Evolutionary conservation across 225 moss, liverwort and hornwort species (phyloP).

Genomic region (Polytrichum commune): DNA sequence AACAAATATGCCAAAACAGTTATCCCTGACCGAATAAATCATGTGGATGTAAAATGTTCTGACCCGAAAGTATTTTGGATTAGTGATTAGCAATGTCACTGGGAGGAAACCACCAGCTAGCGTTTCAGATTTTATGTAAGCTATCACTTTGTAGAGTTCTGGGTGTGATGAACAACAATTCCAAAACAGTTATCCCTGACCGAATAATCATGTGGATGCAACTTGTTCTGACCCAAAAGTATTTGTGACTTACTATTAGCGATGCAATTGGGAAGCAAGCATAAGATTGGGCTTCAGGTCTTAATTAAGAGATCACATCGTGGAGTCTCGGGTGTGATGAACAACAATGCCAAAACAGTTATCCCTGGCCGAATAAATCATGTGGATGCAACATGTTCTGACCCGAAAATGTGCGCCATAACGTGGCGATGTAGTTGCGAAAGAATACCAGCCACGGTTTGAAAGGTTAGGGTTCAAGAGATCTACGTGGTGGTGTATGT

Average conservation of each 20-base stretch:
- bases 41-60: not conserved
- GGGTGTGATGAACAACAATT: not conserved
- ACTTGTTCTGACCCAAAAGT: not conserved
- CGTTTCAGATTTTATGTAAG: not conserved
- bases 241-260: no score
- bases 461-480: no score
- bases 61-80: not conserved
- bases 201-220: not conserved
- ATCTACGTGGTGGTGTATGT: no score
- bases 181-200: constrained; percentile 1
- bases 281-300: no score
- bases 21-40: not conserved
- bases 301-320: no score
- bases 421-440: no score
- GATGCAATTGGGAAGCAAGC: no score
- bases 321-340: no score
- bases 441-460: no score
- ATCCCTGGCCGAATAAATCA: not conserved
- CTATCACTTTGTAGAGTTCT: not conserved
- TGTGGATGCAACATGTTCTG: not conserved
- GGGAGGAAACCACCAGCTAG: not conserved
- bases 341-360: not conserved
- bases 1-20: not conserved
- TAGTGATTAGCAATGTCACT: not conserved
- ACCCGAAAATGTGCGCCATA: not conserved